A percentile compares a stretch with the other conserved stretches of the same genome.
phyloP scores from a whole-genome alignment of 768 basidiomycete genomes.

The Coprinopsis strossmayeri region DNA sequence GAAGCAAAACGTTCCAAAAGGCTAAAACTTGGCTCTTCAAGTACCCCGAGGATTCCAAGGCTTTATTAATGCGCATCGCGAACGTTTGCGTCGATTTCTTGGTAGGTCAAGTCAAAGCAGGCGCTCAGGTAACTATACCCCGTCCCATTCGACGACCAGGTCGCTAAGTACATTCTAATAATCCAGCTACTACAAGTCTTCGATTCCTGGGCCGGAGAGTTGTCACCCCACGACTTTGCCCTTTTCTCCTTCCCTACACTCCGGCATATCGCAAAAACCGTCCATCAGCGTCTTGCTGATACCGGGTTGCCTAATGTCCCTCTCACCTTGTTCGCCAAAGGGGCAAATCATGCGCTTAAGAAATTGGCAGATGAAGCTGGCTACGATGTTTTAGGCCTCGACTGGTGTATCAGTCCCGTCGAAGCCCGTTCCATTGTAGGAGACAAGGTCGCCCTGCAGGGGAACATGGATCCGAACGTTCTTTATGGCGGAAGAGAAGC shows the following conservation, averaged over 20 bases:
- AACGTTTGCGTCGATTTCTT: constrained; percentile 85
- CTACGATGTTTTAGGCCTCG: constrained; percentile 87
- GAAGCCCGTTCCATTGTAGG: constrained; percentile 62
- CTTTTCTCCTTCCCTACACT: constrained; percentile 81
- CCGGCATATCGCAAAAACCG: constrained; percentile 61
- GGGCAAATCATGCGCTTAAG: constrained; percentile 70
- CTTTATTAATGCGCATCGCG: constrained; percentile 74
- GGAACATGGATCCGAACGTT: constrained; percentile 87
- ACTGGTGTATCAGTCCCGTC: constrained; percentile 83
- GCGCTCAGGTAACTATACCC: constrained; percentile 72
- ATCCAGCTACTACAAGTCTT: constrained; percentile 89
- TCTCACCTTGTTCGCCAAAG: constrained; percentile 93
- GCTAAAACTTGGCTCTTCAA: constrained; percentile 93
- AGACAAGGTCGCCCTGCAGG: constrained; percentile 69
- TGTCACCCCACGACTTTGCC: constrained; percentile 82
- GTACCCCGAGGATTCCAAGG: constrained; percentile 78
- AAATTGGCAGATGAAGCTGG: constrained; percentile 54
- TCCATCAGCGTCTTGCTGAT: constrained; percentile 50
- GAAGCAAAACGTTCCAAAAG: constrained; percentile 85
- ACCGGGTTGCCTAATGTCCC: constrained; percentile 57
- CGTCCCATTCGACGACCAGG: neutral
- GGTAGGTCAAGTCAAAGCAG: constrained; percentile 89
- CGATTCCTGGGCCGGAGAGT: constrained; percentile 93
- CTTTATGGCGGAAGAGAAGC: constrained; percentile 83
- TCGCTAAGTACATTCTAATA: neutral